Base-by-base conservation (phyloP, 805 yeast species). In the Maudiozyma pseudohumilis region DNA sequence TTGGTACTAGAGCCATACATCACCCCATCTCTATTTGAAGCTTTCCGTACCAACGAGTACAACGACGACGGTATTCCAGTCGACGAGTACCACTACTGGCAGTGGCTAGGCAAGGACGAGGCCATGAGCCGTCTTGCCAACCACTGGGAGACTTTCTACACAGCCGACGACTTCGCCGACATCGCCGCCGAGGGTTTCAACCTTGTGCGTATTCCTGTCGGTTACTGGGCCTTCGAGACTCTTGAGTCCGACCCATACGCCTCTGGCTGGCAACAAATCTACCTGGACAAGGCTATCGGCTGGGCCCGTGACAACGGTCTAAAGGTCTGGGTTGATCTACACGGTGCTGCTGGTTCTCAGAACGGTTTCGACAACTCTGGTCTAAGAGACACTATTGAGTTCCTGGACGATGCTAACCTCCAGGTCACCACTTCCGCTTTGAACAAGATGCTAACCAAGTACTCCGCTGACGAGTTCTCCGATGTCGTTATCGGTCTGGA, bases 361-460 rank as follows among this genome's bases (percentile, higher is more conserved):
- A 88, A 88, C 57, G 96, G 96, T 11, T 89, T 86, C 53, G 97
- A 88, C 61, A 88, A 88, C 66, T 84, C 95, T 7, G 97, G 97
- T 20, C 64, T 74, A 44, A 72, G 95, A 51, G 96, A 80, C 54
- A 28, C 50, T 2, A 53, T 67, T 34, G 59, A 59, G 3, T 86
- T 82, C 75, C 54, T 68, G 32, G 69, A 65, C 24, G 66, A 69
- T 40, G 55, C 49, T 15, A 77, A 80, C 52, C 62, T 70, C 32
- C 59, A 67, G 23, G 48, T 73, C 13, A 79, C 94, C 1, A 51
- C 73, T 35, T 55, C 66, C 5, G 84, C 77, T 2, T 60, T 88
- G 39, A 53, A 65, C 16, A 51, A 63, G 18, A 68, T 88, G 32
- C 65, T 77, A 32, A 57, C 69, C 25, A 76, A 77, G 54, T 88